Evolutionary conservation across 371 early-diverging fungal species (phyloP).

Genomic region (Mortierella sp.): DNA sequence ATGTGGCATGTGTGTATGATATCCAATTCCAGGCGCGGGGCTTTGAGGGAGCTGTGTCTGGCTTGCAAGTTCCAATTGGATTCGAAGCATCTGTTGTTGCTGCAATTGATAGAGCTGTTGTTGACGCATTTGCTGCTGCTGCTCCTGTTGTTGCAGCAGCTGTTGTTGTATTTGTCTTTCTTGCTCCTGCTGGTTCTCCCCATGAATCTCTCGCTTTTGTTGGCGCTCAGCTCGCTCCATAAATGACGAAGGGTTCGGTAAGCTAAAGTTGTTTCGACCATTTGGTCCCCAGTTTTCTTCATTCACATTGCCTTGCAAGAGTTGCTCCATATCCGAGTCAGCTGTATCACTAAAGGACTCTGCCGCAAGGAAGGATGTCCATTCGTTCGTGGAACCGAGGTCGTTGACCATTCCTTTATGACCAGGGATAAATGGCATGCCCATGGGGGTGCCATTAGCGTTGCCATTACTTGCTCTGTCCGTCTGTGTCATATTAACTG

Average conservation of each 20-base stretch:
- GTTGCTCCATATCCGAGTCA: slow-evolving; percentile 50
- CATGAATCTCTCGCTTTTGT: slow-evolving; percentile 45
- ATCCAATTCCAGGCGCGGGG: slow-evolving; percentile 29
- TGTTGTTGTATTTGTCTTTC: slow-evolving; percentile 21
- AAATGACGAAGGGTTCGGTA: slow-evolving; percentile 49
- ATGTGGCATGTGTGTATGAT: slow-evolving; percentile 11
- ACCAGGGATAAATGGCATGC: slow-evolving; percentile 22
- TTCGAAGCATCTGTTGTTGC: slow-evolving; percentile 41
- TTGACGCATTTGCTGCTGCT: slow-evolving; percentile 14
- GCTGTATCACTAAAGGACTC: slow-evolving; percentile 20
- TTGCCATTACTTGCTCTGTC: neutral
- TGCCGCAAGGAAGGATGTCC: slow-evolving; percentile 38
- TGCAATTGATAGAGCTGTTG: slow-evolving; percentile 43
- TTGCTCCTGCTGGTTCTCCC: slow-evolving; percentile 16
- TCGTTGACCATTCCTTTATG: slow-evolving; percentile 39
- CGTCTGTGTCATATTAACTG: slow-evolving; percentile 1
- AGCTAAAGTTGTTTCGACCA: slow-evolving; percentile 35
- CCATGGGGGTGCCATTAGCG: neutral
- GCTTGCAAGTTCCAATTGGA: slow-evolving; percentile 47
- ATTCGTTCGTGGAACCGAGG: slow-evolving; percentile 17
- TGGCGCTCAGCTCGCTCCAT: slow-evolving; percentile 50
- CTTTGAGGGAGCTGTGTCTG: slow-evolving; percentile 43
- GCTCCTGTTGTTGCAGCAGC: slow-evolving; percentile 25
- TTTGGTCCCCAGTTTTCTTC: slow-evolving; percentile 46
- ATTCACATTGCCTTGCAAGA: slow-evolving; percentile 33